These are phyloP conservation scores for Acacia melanoxylon DNA, from an alignment of 306 rosid genomes.

Conservation along the genomic window DNA sequence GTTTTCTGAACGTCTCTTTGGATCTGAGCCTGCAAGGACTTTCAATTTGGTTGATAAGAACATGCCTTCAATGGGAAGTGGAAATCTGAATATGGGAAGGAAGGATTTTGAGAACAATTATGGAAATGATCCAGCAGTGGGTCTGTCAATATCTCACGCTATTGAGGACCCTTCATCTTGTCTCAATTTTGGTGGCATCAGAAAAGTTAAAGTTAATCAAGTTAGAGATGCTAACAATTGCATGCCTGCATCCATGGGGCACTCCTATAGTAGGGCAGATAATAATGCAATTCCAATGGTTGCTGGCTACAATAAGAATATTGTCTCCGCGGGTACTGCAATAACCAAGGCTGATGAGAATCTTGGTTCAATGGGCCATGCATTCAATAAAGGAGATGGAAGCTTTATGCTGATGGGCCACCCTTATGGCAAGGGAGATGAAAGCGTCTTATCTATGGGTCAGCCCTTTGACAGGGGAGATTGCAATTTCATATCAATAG, in stretches of 20 bases:
- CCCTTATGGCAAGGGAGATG: conserved; percentile 65
- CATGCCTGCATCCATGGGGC: conserved; percentile 57
- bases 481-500: conserved; percentile 73
- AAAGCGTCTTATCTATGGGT: conserved; percentile 58
- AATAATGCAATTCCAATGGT: conserved; percentile 50
- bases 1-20: conserved; percentile 69
- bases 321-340: conserved; percentile 48
- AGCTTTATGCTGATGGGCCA: conserved; percentile 70
- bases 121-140: conserved; percentile 62
- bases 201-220: conserved; percentile 94
- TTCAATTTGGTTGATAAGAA: conserved; percentile 70
- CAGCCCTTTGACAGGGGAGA: conserved; percentile 68
- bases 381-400: conserved; percentile 66
- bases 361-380: conserved; percentile 61
- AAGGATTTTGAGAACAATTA: conserved; percentile 65
- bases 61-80: conserved; percentile 56
- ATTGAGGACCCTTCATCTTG: conserved; percentile 65
- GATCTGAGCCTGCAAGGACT: conserved; percentile 60
- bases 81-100: conserved; percentile 59
- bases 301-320: conserved; percentile 46
- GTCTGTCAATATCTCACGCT: conserved; percentile 71
- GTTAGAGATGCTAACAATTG: conserved; percentile 76
- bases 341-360: conserved; percentile 57
- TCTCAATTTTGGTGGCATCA: conserved; percentile 74
- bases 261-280: conserved; percentile 55